Evolutionary conservation across 306 rosid genomes (phyloP).

Genomic region (peach (Prunus persica)): DNA sequence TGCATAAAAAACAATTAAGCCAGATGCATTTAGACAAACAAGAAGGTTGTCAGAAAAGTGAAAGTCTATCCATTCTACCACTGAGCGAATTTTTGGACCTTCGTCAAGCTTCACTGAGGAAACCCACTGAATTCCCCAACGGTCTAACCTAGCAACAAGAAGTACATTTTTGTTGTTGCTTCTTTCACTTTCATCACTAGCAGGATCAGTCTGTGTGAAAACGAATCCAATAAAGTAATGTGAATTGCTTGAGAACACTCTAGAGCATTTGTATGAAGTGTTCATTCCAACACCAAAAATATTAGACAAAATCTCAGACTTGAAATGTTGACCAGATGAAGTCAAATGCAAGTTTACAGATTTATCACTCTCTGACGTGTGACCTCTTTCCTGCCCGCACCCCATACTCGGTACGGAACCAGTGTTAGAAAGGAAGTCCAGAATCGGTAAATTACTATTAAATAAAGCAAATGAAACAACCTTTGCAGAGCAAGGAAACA

Average conservation of each 20-base stretch:
- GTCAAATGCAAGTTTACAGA: constrained; percentile 30
- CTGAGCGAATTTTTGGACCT: constrained; percentile 36
- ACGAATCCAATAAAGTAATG: constrained; percentile 61
- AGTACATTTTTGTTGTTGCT: constrained; percentile 46
- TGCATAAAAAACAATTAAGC: constrained; percentile 58
- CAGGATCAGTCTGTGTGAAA: constrained; percentile 43
- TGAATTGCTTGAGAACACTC: constrained; percentile 78
- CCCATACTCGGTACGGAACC: constrained; percentile 34
- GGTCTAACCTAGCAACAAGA: constrained; percentile 63
- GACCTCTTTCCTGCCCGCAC: constrained; percentile 36
- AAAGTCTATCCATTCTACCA: constrained; percentile 70
- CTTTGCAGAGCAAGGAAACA: constrained; percentile 63
- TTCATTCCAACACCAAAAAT: constrained; percentile 54
- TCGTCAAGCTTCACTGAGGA: constrained; percentile 71
- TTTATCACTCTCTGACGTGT: constrained; percentile 27
- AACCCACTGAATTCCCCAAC: constrained; percentile 72
- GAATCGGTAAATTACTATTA: constrained; percentile 40
- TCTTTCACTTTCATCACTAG: constrained; percentile 39
- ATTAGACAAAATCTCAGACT: constrained; percentile 47
- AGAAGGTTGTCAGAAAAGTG: constrained; percentile 74
- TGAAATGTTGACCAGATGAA: constrained; percentile 28
- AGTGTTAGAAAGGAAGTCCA: constrained; percentile 35
- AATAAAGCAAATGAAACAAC: constrained; percentile 82
- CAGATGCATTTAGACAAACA: constrained; percentile 70
- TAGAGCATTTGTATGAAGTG: constrained; percentile 57